These are phyloP conservation scores for Tritrichomonas musculus DNA, from an alignment of 208 protist genomes.

Conservation along the genomic window DNA sequence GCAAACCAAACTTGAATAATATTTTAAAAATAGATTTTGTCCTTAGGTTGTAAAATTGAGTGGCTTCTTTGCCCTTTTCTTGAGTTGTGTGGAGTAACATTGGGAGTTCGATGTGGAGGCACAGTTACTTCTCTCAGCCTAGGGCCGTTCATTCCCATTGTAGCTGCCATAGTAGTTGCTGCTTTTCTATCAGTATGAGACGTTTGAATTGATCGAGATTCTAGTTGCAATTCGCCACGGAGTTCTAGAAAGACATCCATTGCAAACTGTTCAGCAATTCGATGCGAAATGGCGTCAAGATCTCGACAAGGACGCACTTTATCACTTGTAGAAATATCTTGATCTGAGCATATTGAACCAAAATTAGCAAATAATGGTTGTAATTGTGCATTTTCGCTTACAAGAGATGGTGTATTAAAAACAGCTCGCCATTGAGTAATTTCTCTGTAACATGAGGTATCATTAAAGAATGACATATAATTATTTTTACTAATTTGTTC, in stretches of 20 bases:
- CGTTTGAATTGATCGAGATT: background rate
- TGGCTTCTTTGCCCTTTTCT: background rate
- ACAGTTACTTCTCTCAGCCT: too few species aligned
- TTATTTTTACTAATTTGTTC: too few species aligned
- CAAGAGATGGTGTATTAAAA: background rate
- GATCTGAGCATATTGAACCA: constrained; percentile 10
- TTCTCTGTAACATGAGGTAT: background rate
- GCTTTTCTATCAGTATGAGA: background rate
- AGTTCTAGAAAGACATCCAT: constrained; percentile 9
- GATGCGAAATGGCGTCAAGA: background rate
- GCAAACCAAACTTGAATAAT: too few species aligned
- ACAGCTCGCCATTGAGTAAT: background rate
- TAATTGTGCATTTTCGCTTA: background rate
- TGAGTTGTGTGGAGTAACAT: background rate
- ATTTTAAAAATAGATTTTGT: too few species aligned
- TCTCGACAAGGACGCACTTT: background rate
- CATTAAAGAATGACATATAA: background rate
- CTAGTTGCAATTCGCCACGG: background rate
- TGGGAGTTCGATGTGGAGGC: background rate
- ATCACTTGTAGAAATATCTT: too few species aligned
- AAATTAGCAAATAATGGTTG: constrained; percentile 28
- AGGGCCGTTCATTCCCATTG: too few species aligned
- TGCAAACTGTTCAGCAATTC: constrained; percentile 1
- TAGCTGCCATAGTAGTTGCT: background rate
- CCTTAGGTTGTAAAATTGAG: too few species aligned